phyloP scores from a whole-genome alignment of 371 early-diverging fungal species.

The Mortierella sp. region DNA sequence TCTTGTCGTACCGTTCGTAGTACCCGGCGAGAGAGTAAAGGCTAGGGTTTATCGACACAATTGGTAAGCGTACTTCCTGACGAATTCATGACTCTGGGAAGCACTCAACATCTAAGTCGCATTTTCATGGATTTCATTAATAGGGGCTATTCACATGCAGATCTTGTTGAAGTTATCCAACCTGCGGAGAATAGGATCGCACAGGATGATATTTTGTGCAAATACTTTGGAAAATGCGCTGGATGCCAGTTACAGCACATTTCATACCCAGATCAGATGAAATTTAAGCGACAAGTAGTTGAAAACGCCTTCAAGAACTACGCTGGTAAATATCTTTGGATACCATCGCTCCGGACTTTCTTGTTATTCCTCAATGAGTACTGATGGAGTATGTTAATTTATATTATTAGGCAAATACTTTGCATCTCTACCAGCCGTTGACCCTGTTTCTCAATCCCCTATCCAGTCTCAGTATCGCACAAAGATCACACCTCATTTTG shows the following conservation, averaged over 20 bases:
- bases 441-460: constrained; percentile 61
- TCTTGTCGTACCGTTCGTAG: constrained; percentile 64
- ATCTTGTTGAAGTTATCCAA: constrained; percentile 64
- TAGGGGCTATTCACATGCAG: constrained; percentile 69
- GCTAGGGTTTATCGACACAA: constrained; percentile 63
- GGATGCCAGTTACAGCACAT: constrained; percentile 76
- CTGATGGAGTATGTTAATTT: neutral
- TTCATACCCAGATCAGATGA: constrained; percentile 66
- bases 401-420: constrained; percentile 43
- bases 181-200: constrained; percentile 59
- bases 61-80: constrained; percentile 28
- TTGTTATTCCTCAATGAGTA: neutral
- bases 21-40: constrained; percentile 63
- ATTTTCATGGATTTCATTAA: neutral
- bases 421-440: constrained; percentile 46
- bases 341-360: neutral
- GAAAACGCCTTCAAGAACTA: constrained; percentile 61
- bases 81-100: neutral
- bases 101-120: neutral
- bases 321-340: constrained; percentile 22
- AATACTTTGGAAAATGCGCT: constrained; percentile 68
- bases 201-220: constrained; percentile 61
- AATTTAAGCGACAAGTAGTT: constrained; percentile 64
- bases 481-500: constrained; percentile 77
- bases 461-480: constrained; percentile 67